Evolutionary conservation across 352 stramenopile species (phyloP), one percentile per base, ranked within the genome.

Genomic region (Phytophthora sp.): DNA sequence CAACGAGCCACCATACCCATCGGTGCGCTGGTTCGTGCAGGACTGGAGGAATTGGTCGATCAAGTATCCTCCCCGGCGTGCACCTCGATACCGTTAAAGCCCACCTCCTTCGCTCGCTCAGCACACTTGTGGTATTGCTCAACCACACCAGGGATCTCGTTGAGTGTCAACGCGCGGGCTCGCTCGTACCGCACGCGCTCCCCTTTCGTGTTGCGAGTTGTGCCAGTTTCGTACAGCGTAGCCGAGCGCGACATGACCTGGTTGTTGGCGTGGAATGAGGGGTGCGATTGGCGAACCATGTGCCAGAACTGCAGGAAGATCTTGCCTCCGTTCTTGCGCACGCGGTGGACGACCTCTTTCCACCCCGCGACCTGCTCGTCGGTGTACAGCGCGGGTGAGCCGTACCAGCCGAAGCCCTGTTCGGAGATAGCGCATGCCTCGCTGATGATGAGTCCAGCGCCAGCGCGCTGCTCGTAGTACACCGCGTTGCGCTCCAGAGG

Each of bases 21-120:
- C 89, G 2, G 74, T 92, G n/a, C 82, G 82, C 41, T 76, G 53
- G 69, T 96, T 97, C 37, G 66, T 83, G 41, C 71, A 48, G 1
- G 51, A 60, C 12, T 82, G 60, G 20, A 82, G 44, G 57, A 79
- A 79, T 45, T 77, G 65, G 28, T 97, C 88, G 44, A 98, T 70
- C 35, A 98, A 66, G 60, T 97, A 98, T 10, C 90, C 93, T 51
- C 97, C 93, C 82, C 91, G 6, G 35, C 66, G 69, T 97, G 91
- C 27, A 74, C 53, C 43, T 72, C 67, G 21, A 58, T 48, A 8
- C 67, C 62, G 9, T 72, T 62, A 11, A 79, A 97, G 20, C 92
- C 91, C 12, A 89, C 89, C 52, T 85, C 54, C 41, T 91, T 90
- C n/a, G 84, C 79, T 5, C 72, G 74, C 30, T 77, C 63, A 0